Conservation (phyloP, 2,329 filamentous ascomycete genomes). For the Neophaeococcomyces aloes region DNA sequence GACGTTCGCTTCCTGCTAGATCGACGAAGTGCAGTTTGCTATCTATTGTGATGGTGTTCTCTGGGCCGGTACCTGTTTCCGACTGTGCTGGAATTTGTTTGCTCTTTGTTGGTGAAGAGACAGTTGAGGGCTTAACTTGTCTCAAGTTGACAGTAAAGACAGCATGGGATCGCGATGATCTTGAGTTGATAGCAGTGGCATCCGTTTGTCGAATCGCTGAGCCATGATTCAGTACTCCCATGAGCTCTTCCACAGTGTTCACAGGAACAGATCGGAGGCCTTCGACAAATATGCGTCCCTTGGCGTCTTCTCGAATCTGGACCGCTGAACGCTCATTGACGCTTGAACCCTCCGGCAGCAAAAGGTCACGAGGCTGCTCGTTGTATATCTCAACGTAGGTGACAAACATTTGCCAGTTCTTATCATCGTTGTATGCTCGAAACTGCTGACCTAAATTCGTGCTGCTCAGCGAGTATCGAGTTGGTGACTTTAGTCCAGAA, state of each 20-base stretch:
- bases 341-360: conserved; percentile 65
- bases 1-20: conserved; percentile 85
- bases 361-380: conserved; percentile 81
- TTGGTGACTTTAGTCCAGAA: conserved; percentile 67
- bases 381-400: conserved; percentile 98
- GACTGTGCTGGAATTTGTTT: conserved; percentile 81
- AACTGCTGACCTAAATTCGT: conserved; percentile 31
- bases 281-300: conserved; percentile 87
- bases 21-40: conserved; percentile 99
- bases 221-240: conserved; percentile 81
- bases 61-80: conserved; percentile 60
- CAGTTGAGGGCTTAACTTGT: conserved; percentile 53
- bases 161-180: conserved; percentile 93
- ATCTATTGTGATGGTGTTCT: conserved; percentile 64
- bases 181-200: conserved; percentile 91
- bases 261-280: conserved; percentile 80
- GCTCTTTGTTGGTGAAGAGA: conserved; percentile 52
- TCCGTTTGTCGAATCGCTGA: conserved; percentile 94
- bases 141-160: conserved; percentile 93
- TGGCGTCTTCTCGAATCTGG: conserved; percentile 87
- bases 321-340: conserved; percentile 62
- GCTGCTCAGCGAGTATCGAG: conserved; percentile 59
- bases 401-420: conserved; percentile 82
- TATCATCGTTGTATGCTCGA: conserved; percentile 45
- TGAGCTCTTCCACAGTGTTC: conserved; percentile 81